Conservation (phyloP, 2,329 filamentous ascomycete genomes). For the Colletotrichum cereale region DNA sequence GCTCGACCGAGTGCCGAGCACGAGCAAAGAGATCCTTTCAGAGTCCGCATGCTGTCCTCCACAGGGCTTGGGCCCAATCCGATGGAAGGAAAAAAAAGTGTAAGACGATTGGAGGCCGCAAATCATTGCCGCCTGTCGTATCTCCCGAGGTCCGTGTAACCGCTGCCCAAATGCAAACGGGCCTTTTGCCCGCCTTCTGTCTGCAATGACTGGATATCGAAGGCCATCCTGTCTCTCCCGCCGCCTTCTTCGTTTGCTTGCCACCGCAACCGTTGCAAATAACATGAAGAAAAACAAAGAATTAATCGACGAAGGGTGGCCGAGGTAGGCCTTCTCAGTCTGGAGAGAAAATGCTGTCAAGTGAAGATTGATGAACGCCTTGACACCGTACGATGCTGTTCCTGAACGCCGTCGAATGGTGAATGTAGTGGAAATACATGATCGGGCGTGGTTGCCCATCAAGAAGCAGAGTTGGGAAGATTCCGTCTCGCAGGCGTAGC, state of each 20-base stretch:
- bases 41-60: slow-evolving; percentile 19
- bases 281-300: slow-evolving; percentile 44
- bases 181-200: slow-evolving; percentile 22
- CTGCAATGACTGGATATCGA: slow-evolving; percentile 33
- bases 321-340: slow-evolving; percentile 14
- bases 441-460: slow-evolving; percentile 46
- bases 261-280: slow-evolving; percentile 18
- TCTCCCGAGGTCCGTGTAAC: slow-evolving; percentile 37
- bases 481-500: slow-evolving; percentile 45
- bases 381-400: slow-evolving; percentile 71
- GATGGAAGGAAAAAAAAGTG: slow-evolving; percentile 26
- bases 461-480: slow-evolving; percentile 49
- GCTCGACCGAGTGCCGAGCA: slow-evolving; percentile 17
- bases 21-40: slow-evolving; percentile 14
- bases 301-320: slow-evolving; percentile 50
- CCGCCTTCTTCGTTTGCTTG: slow-evolving; percentile 26
- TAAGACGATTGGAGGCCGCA: slow-evolving; percentile 31
- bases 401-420: slow-evolving; percentile 64
- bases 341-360: slow-evolving; percentile 42
- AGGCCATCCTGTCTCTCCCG: slow-evolving; percentile 13
- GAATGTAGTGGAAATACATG: slow-evolving; percentile 66
- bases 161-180: slow-evolving; percentile 34
- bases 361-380: slow-evolving; percentile 60
- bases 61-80: slow-evolving; percentile 28
- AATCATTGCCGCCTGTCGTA: slow-evolving; percentile 28